Conservation (phyloP, 768 basidiomycete genomes). For the Amanita rubescens region DNA sequence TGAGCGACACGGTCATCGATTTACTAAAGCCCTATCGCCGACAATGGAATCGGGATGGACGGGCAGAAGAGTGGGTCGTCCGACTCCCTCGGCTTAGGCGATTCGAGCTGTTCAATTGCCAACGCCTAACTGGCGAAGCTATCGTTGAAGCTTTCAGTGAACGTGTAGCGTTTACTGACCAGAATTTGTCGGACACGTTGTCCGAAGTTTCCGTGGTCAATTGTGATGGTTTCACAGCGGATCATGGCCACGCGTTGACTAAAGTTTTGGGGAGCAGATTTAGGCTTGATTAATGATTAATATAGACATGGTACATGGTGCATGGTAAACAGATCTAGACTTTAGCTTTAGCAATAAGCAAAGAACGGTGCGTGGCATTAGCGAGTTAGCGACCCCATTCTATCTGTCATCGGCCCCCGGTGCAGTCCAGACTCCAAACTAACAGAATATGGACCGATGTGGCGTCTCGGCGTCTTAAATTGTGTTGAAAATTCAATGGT, state of each 20-base stretch:
- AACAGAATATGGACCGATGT: too few relatives aligned
- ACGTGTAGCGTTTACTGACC: conserved; percentile 37
- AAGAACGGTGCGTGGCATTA: too few relatives aligned
- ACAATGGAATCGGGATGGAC: conserved; percentile 7
- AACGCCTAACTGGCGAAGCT: conserved; percentile 51
- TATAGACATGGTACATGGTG: neutral
- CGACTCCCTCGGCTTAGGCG: conserved; percentile 46
- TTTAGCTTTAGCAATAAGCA: too few relatives aligned
- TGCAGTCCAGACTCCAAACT: neutral
- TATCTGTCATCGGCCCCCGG: too few relatives aligned
- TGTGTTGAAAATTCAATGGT: neutral
- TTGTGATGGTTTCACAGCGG: conserved; percentile 27
- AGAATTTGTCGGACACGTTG: conserved; percentile 16
- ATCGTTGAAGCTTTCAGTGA: conserved; percentile 44
- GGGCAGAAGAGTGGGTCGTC: conserved; percentile 9
- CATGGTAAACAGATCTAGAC: too few relatives aligned
- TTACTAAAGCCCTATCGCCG: conserved; percentile 41
- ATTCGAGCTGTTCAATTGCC: conserved; percentile 54
- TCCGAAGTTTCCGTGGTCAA: conserved; percentile 29
- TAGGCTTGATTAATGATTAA: neutral
- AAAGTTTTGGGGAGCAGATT: conserved; percentile 1
- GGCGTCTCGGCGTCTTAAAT: neutral
- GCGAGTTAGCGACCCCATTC: too few relatives aligned
- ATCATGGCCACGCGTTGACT: neutral
- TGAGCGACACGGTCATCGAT: conserved; percentile 65